Evolutionary conservation across 2,329 filamentous ascomycete species (phyloP).

Genomic region (Elsinoe fawcettii): DNA sequence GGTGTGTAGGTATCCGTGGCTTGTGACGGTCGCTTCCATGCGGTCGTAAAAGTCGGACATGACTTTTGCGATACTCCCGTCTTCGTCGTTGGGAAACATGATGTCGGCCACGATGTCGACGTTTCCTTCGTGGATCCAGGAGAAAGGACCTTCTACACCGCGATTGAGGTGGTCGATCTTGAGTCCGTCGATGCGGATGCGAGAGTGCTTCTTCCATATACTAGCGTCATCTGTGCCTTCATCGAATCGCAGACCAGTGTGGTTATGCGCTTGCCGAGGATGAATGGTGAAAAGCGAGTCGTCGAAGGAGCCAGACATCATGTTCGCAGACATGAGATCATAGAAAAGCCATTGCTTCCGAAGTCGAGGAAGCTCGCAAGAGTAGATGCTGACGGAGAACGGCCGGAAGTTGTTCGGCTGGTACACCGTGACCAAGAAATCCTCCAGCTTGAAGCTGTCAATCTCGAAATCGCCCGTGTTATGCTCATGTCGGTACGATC

Average conservation of each 20-base stretch:
- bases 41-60: slow-evolving; percentile 97
- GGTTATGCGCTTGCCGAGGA: slow-evolving; percentile 79
- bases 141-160: slow-evolving; percentile 86
- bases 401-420: slow-evolving; percentile 88
- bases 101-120: slow-evolving; percentile 95
- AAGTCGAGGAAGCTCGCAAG: slow-evolving; percentile 84
- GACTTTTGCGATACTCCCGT: slow-evolving; percentile 85
- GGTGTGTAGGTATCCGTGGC: slow-evolving; percentile 53
- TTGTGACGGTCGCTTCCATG: slow-evolving; percentile 82
- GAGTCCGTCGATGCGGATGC: slow-evolving; percentile 83
- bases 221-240: slow-evolving; percentile 55
- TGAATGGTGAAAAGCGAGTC: slow-evolving; percentile 96
- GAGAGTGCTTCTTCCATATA: slow-evolving; percentile 91
- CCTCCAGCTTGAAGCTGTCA: slow-evolving; percentile 92
- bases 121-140: slow-evolving; percentile 95
- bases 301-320: slow-evolving; percentile 92
- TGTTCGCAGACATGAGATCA: slow-evolving; percentile 89
- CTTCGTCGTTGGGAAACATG: slow-evolving; percentile 81
- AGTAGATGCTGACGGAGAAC: slow-evolving; percentile 91
- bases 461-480: slow-evolving; percentile 93
- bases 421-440: slow-evolving; percentile 82
- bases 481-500: slow-evolving; percentile 81
- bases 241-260: slow-evolving; percentile 54
- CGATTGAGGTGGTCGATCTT: slow-evolving; percentile 95
- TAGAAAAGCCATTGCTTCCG: slow-evolving; percentile 98